phyloP scores from a whole-genome alignment of 2,329 filamentous ascomycete genomes.

The Ascochyta fabae region DNA sequence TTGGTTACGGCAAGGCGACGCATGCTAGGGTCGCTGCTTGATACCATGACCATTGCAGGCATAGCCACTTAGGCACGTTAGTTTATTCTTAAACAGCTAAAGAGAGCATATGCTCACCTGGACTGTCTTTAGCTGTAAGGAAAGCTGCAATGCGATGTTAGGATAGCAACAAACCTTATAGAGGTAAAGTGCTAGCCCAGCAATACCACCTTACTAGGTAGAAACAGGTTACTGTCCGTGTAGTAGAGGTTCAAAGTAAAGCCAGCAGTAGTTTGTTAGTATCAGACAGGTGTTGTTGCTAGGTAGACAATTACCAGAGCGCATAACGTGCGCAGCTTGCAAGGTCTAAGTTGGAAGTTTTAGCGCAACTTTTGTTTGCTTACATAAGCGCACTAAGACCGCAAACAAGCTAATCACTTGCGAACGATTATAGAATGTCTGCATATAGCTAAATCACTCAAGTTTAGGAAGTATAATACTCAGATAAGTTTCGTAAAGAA shows the following conservation, averaged over 20 bases:
- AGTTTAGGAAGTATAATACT: too few species aligned
- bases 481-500: too few species aligned
- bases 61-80: constrained; percentile 27
- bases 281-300: neutral
- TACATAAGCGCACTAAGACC: neutral
- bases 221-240: neutral
- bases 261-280: neutral
- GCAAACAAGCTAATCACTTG: neutral
- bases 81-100: neutral
- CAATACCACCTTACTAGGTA: neutral
- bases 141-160: neutral
- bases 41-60: constrained; percentile 39
- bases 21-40: constrained; percentile 22
- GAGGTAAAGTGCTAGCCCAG: neutral
- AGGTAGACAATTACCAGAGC: neutral
- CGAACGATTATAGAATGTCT: neutral
- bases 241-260: neutral
- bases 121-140: neutral
- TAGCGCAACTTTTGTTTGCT: neutral
- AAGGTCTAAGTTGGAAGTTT: neutral
- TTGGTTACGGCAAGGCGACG: constrained; percentile 32
- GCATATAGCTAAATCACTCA: neutral
- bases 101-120: neutral
- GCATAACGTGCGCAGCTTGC: neutral
- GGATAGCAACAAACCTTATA: neutral